Evolutionary conservation across 2,329 filamentous ascomycete genomes (phyloP).

Genomic region (Phaeophleospora eucalypticola): DNA sequence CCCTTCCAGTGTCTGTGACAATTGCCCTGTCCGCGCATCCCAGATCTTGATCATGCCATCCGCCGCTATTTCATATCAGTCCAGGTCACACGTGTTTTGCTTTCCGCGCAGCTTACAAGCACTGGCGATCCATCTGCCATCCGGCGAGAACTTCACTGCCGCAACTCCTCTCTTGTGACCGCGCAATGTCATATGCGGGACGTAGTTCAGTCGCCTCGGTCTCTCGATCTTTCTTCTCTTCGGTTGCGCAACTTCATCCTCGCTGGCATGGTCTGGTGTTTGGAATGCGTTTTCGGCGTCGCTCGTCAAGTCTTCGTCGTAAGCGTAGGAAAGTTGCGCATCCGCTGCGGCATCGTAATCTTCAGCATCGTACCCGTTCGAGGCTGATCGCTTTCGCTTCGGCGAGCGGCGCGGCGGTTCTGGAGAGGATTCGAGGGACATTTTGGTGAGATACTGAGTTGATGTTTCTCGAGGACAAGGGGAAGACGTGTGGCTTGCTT

Average conservation of each 20-base stretch:
- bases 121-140: slow-evolving; percentile 84
- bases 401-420: slow-evolving; percentile 23
- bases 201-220: slow-evolving; percentile 62
- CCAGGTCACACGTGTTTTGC: no score
- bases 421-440: slow-evolving; percentile 18
- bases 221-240: slow-evolving; percentile 36
- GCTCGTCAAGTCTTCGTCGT: slow-evolving; percentile 30
- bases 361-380: slow-evolving; percentile 9
- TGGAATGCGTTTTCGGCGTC: slow-evolving; percentile 23
- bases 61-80: slow-evolving; percentile 51
- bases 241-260: slow-evolving; percentile 20
- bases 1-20: slow-evolving; percentile 85
- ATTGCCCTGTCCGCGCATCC: slow-evolving; percentile 71
- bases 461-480: background rate
- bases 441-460: slow-evolving; percentile 4
- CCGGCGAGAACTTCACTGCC: slow-evolving; percentile 84
- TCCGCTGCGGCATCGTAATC: slow-evolving; percentile 18
- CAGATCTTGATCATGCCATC: slow-evolving; percentile 91
- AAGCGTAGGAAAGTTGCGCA: slow-evolving; percentile 28
- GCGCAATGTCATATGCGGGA: slow-evolving; percentile 63
- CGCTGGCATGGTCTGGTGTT: slow-evolving; percentile 23
- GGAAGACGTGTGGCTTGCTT: background rate
- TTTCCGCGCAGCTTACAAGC: slow-evolving; percentile 52
- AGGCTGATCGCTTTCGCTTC: slow-evolving; percentile 25
- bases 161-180: slow-evolving; percentile 79